Evolutionary conservation across 2,329 filamentous ascomycete species (phyloP).

Genomic region (Diaporthe batatas): DNA sequence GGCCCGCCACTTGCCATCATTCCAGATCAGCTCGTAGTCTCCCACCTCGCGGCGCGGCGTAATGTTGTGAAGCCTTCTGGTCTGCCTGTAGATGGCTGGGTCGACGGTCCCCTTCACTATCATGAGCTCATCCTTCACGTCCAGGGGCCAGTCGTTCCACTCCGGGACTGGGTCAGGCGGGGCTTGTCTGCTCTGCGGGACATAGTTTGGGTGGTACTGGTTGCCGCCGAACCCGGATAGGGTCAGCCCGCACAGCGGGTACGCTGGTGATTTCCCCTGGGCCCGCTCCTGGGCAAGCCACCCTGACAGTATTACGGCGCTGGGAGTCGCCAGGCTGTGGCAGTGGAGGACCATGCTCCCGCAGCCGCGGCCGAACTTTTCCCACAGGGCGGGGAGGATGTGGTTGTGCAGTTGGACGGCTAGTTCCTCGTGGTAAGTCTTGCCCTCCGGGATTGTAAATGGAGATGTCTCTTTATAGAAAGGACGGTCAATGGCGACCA

Average conservation of each 20-base stretch:
- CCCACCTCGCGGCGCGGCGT: conserved; percentile 42
- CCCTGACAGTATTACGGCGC: conserved; percentile 43
- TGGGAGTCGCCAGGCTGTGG: conserved; percentile 44
- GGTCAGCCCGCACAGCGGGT: conserved; percentile 45
- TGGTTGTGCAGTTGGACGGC: conserved; percentile 30
- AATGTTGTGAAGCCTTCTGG: conserved; percentile 40
- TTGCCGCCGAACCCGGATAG: conserved; percentile 45
- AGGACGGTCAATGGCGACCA: conserved; percentile 45
- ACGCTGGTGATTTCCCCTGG: conserved; percentile 20
- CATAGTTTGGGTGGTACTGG: not conserved
- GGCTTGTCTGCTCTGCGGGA: not conserved
- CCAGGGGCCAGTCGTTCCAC: conserved; percentile 24
- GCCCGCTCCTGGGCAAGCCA: conserved; percentile 32
- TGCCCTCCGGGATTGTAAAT: conserved; percentile 34
- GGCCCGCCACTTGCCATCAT: conserved; percentile 4
- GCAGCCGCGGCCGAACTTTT: conserved; percentile 43
- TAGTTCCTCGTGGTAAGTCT: conserved; percentile 36
- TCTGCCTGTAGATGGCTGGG: conserved; percentile 40
- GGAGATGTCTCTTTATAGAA: conserved; percentile 43
- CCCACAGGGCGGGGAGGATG: conserved; percentile 44
- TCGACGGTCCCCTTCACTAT: conserved; percentile 42
- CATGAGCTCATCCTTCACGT: conserved; percentile 43
- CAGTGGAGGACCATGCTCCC: conserved; percentile 43
- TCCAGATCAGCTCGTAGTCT: conserved; percentile 37
- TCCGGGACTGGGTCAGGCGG: conserved; percentile 21